Evolutionary conservation across 1,284 basidiomycete species (phyloP), one percentile per base, ranked within the genome.

Genomic region (Bondarzewia mesenterica): DNA sequence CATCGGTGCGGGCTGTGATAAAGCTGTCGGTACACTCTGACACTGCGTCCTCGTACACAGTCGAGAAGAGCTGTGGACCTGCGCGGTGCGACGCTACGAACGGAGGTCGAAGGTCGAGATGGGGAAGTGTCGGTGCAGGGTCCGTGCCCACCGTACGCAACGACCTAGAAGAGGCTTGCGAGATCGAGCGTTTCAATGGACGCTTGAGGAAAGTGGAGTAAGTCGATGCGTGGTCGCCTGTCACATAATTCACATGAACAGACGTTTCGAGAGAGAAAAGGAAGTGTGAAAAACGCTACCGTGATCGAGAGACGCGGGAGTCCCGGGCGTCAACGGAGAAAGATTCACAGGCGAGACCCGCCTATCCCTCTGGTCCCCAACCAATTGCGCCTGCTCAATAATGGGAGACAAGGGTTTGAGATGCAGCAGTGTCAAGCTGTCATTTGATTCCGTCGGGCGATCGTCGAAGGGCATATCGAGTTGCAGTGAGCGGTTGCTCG

Each of bases 11-110:
- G 5, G 81, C 80, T 7, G 81, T 83, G 37, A 78, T 70, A 57
- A 80, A 84, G 56, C 80, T 82, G 25, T 73, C 75, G 2, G 77
- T 74, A 51, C 74, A 72, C 29, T 74, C 62, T 1, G 74, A 75
- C 20, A 68, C 65, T 39, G 66, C 65, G 45, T 73, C 70, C 37
- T 75, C 77, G 50, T 73, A 66, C 6, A 68, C 66, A 20, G 66
- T 60, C 2, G 65, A 67, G 36, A 67, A 18, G 58, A 60, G 54
- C 68, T 73, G 32, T 57, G 67, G 21, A 57, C 54, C 53, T 67
- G 71, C 3, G 63, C 68, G 23, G 67, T 49, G 51, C 36, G 53
- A 47, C 12, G 70, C 70, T 21, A 71, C 70, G 56, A 80, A 79
- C 16, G 70, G 68, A 8, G 80, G 77, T 25, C 70, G 70, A 23